Conservation (phyloP, 2,329 filamentous ascomycete genomes). For the Apiospora saccharicola region DNA sequence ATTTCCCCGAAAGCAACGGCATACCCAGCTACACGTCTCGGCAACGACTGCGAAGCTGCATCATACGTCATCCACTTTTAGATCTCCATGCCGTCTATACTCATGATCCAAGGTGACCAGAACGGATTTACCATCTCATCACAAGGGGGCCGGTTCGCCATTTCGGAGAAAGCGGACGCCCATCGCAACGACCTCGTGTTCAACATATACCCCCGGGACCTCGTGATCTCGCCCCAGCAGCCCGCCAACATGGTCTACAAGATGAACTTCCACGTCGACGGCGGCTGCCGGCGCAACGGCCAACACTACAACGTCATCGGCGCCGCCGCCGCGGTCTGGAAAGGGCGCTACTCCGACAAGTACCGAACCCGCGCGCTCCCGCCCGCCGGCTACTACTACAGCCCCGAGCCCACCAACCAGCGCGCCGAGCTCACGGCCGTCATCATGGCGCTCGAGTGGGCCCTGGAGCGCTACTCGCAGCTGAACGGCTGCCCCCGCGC, state of each 20-base stretch:
- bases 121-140: background rate
- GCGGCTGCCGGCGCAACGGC: constrained; percentile 44
- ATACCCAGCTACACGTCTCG: background rate
- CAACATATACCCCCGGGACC: background rate
- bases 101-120: background rate
- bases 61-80: background rate
- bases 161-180: background rate
- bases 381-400: constrained; percentile 23
- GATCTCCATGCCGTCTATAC: background rate
- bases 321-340: constrained; percentile 41
- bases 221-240: background rate
- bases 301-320: constrained; percentile 33
- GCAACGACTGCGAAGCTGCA: background rate
- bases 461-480: constrained; percentile 42
- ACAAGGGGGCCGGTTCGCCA: background rate
- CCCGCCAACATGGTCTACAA: constrained; percentile 40
- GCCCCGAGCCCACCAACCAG: constrained; percentile 41
- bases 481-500: constrained; percentile 34
- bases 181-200: too few relatives aligned
- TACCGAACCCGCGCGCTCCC: constrained; percentile 5
- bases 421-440: constrained; percentile 46
- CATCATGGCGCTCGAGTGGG: constrained; percentile 57
- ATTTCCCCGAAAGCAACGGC: background rate
- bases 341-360: background rate
- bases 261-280: constrained; percentile 46